Conservation (phyloP, 352 stramenopile species). For the Pythium rishiriense region DNA sequence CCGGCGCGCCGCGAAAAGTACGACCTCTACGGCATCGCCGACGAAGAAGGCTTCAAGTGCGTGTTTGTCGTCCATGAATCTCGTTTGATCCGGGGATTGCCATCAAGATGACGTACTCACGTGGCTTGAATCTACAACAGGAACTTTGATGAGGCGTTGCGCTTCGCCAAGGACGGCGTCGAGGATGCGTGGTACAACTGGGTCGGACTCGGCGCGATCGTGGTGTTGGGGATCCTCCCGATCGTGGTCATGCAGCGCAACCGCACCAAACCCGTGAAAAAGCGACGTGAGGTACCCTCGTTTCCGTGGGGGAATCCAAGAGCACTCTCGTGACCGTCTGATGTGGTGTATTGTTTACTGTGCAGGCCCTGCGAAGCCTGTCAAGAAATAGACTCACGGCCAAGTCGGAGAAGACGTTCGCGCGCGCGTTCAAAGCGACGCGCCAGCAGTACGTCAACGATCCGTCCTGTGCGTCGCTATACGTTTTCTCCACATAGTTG, state of each 20-base stretch:
- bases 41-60: constrained; percentile 76
- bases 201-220: constrained; percentile 57
- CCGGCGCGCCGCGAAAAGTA: constrained; percentile 76
- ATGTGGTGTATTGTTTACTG: not conserved
- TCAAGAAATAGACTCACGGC: constrained; percentile 76
- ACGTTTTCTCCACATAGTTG: not conserved
- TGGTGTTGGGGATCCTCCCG: constrained; percentile 52
- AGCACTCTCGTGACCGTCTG: constrained; percentile 9
- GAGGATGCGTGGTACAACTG: constrained; percentile 76
- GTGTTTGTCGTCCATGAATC: too few relatives aligned
- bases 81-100: too few relatives aligned
- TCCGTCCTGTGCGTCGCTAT: constrained; percentile 20
- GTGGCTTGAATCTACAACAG: constrained; percentile 34
- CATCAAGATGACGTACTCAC: too few relatives aligned
- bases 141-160: constrained; percentile 78
- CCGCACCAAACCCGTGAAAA: constrained; percentile 69
- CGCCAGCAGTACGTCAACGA: constrained; percentile 57
- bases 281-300: constrained; percentile 62
- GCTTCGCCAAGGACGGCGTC: constrained; percentile 62
- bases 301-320: not conserved
- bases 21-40: constrained; percentile 75
- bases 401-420: constrained; percentile 45
- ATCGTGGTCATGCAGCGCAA: constrained; percentile 77
- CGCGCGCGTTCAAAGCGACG: constrained; percentile 42
- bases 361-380: constrained; percentile 62